Percentiles rank a stretch among this genome's conserved stretches.
phyloP scores from a whole-genome alignment of 2,329 filamentous ascomycete genomes.

The Diaporthe caulivora region DNA sequence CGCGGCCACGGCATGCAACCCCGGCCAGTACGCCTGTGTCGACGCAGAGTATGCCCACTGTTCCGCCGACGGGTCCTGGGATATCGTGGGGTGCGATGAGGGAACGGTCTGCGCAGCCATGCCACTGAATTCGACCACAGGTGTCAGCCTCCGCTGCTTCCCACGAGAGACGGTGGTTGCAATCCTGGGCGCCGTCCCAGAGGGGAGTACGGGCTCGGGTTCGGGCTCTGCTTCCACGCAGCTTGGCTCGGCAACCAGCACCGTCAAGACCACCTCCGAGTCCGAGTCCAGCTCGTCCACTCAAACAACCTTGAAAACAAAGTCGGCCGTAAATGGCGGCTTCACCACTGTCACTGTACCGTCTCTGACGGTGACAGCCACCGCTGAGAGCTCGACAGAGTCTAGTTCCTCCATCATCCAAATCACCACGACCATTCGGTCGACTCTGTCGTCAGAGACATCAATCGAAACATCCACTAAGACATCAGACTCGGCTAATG shows the following conservation, averaged over 20 bases:
- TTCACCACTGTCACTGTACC: conserved; percentile 33
- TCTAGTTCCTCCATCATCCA: not conserved
- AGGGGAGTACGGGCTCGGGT: not conserved
- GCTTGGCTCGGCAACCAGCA: conserved; percentile 11
- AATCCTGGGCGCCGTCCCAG: conserved; percentile 53
- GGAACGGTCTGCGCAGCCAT: conserved; percentile 63
- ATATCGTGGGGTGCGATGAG: conserved; percentile 52
- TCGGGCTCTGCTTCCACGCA: not conserved
- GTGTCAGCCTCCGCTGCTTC: conserved; percentile 63
- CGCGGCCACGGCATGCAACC: conserved; percentile 59
- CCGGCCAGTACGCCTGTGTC: conserved; percentile 65
- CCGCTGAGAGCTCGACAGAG: conserved; percentile 6
- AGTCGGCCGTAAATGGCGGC: not conserved
- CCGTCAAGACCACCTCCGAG: not conserved
- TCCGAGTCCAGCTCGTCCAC: conserved; percentile 1
- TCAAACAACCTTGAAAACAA: not conserved
- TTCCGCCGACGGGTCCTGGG: conserved; percentile 53
- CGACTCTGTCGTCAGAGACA: conserved; percentile 2
- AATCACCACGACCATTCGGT: conserved; percentile 13
- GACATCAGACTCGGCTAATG: not conserved
- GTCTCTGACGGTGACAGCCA: conserved; percentile 31
- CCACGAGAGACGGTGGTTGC: conserved; percentile 54
- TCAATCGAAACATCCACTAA: not conserved
- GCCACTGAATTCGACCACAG: conserved; percentile 62
- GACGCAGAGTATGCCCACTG: conserved; percentile 63